Base-by-base conservation (phyloP, 176 grass and related monocot species). In the Otatea glauca region DNA sequence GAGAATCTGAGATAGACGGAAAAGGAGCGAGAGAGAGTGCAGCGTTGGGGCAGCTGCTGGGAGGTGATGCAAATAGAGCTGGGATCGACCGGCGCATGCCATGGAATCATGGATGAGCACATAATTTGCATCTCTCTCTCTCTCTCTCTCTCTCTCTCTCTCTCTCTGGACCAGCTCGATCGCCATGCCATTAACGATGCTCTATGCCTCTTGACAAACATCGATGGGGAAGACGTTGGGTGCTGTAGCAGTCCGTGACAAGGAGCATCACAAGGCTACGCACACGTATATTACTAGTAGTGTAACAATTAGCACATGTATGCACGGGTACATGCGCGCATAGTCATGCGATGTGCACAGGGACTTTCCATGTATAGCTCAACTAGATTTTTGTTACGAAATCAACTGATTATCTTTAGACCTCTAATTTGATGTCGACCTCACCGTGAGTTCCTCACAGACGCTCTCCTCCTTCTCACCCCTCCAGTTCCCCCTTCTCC, bases 71-170 rank as follows among this genome's bases (percentile, higher is more conserved):
- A 79, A 65, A 84, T 72, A 48, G 70, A 7, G 18, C 80, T 83
- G 65, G 32, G 43, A 77, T 83, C 83, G 80, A 83, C 80, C 80
- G 55, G 86, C 86, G 80, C 86, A 37, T 43, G 86, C 32, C 65
- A 72, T 78, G 86, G 80, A 64, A 80, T n/a, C 65, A 72, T 78
- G 86, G 80, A 64, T 55, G 65, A 41, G 72, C 79, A 62, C 64
- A 62, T 80, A 80, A 68, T 80, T 68, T 23, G 9, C 16, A 21
- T 11, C 23, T 16, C n/a, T 25, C n/a, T 61, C 8, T 12, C n/a
- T 62, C n/a, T 25, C 2, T 25, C 14, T 50, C n/a, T 61, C 8
- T 11, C 23, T 16, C n/a, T 25, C n/a, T 61, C 8, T 12, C n/a
- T 62, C n/a, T 25, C 2, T 25, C 14, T 50, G 44, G 70, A 27